Evolutionary conservation across 345 rosid species (phyloP).

Genomic region (Mangifera indica): DNA sequence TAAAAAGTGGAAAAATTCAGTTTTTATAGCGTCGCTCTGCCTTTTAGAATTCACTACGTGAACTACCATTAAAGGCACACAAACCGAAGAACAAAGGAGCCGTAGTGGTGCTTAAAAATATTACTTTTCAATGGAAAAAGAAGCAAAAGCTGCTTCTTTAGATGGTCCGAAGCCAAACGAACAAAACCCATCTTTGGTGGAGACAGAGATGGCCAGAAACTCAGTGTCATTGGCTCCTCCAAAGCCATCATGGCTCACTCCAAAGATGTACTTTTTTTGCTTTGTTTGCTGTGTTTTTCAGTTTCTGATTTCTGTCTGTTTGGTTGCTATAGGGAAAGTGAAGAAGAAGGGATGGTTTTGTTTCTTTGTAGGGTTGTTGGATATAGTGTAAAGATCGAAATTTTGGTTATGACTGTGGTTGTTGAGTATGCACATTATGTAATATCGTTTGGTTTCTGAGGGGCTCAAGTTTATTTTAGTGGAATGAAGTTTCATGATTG

Average conservation of each 20-base stretch:
- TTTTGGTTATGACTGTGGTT: neutral
- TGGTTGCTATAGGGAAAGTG: neutral
- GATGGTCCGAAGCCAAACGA: constrained; percentile 22
- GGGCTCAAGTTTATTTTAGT: neutral
- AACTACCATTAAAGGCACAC: neutral
- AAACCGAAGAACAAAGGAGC: neutral
- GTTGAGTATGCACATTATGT: neutral
- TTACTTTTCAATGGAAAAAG: constrained; percentile 22
- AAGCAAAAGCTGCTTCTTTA: constrained; percentile 27
- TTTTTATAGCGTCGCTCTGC: too few species aligned
- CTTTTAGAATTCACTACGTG: too few species aligned
- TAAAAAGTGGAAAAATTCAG: too few species aligned
- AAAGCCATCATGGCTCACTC: constrained; percentile 77
- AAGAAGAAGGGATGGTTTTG: neutral
- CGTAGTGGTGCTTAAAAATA: too few species aligned
- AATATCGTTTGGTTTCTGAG: neutral
- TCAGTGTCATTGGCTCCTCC: constrained; percentile 33
- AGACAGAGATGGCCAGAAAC: constrained; percentile 34
- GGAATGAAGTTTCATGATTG: neutral
- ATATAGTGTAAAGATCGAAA: neutral
- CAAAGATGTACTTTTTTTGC: constrained; percentile 48
- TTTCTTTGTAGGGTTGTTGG: neutral
- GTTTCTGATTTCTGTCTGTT: constrained; percentile 1
- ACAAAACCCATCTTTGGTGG: constrained; percentile 10
- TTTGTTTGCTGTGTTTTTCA: neutral